Conservation (phyloP, 2,329 filamentous ascomycete species). For the Ophiostoma novo-ulmi region DNA sequence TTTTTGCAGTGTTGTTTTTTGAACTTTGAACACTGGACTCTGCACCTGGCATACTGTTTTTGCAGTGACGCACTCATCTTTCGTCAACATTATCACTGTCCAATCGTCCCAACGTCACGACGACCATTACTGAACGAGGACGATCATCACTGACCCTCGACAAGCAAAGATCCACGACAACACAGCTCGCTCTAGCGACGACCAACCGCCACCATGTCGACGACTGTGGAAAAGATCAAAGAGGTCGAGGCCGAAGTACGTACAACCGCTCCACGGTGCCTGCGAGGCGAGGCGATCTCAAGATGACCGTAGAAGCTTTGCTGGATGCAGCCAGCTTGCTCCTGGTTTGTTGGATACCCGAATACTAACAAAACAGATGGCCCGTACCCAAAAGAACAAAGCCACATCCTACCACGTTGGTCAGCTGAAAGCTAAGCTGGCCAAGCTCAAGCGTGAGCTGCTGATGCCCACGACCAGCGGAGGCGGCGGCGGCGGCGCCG, state of each 20-base stretch:
- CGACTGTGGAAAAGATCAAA: conserved; percentile 98
- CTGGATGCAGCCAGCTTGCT: no score
- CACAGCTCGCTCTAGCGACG: conserved; percentile 17
- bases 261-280: conserved; percentile 25
- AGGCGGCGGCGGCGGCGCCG: conserved; percentile 77
- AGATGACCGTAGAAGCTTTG: no score
- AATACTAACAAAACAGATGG: conserved; percentile 59
- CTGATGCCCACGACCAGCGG: conserved; percentile 75
- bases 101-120: background rate
- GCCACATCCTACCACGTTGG: conserved; percentile 88
- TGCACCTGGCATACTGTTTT: background rate
- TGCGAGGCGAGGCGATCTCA: no score
- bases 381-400: conserved; percentile 96
- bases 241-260: conserved; percentile 90
- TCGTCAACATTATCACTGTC: background rate
- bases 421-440: conserved; percentile 96
- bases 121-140: background rate
- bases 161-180: background rate
- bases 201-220: conserved; percentile 67
- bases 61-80: conserved; percentile 11
- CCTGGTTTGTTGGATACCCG: background rate
- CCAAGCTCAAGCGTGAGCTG: conserved; percentile 94
- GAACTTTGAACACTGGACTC: background rate
- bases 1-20: conserved; percentile 15
- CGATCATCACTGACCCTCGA: background rate